phyloP scores from a whole-genome alignment of 2,329 filamentous ascomycete genomes.

The Paraconiothyrium sp. region DNA sequence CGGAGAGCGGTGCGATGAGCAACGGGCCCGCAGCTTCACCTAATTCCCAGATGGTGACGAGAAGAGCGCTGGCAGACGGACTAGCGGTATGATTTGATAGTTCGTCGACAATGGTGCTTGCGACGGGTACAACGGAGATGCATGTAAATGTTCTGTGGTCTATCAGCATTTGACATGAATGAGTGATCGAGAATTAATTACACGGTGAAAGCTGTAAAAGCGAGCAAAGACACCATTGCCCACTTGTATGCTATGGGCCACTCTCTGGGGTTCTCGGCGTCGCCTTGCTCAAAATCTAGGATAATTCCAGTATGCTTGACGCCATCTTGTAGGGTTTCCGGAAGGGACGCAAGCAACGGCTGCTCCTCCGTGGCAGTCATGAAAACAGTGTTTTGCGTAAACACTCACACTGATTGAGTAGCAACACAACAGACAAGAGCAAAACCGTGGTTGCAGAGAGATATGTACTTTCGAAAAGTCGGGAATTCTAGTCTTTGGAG shows the following conservation, averaged over 20 bases:
- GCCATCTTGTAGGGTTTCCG: conserved; percentile 29
- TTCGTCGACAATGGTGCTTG: conserved; percentile 42
- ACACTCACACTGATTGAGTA: background rate
- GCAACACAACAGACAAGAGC: background rate
- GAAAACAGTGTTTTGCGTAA: background rate
- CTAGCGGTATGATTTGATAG: conserved; percentile 37
- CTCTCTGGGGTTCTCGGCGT: conserved; percentile 42
- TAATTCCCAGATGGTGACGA: conserved; percentile 50
- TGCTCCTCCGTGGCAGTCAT: conserved; percentile 34
- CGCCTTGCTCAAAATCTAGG: conserved; percentile 40
- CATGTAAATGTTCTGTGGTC: conserved; percentile 48
- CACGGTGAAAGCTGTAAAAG: conserved; percentile 48
- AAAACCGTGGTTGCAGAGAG: background rate
- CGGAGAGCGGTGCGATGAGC: conserved; percentile 46
- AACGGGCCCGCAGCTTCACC: conserved; percentile 48
- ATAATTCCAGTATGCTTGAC: conserved; percentile 31
- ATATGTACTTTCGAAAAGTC: background rate
- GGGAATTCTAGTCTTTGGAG: background rate
- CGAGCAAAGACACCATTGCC: conserved; percentile 44
- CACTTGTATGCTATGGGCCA: conserved; percentile 45
- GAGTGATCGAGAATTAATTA: conserved; percentile 23
- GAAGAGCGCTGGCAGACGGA: conserved; percentile 38
- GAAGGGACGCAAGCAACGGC: conserved; percentile 37
- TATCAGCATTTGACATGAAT: conserved; percentile 20
- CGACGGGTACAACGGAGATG: conserved; percentile 49